These are phyloP conservation scores for Graphiopsis chlorocephala DNA, from an alignment of 2,329 filamentous ascomycete genomes.

Conservation along the genomic window DNA sequence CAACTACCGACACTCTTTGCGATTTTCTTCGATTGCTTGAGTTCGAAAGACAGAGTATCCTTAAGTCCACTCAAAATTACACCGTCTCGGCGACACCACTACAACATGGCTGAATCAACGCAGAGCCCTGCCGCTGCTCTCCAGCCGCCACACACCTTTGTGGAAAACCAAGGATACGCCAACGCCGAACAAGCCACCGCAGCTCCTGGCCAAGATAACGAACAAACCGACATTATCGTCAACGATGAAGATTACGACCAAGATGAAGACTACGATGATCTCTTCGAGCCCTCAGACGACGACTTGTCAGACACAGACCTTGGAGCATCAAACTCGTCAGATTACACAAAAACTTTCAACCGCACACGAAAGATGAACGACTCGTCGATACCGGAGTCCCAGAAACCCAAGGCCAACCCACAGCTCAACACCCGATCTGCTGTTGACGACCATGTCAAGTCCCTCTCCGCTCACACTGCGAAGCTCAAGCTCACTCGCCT, in stretches of 20 bases:
- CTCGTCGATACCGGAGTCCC: constrained; percentile 45
- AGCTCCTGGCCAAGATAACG: not conserved
- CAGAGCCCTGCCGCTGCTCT: constrained; percentile 20
- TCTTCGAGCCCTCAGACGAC: constrained; percentile 51
- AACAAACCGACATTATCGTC: constrained; percentile 14
- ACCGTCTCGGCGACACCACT: not conserved
- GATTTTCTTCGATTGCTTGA: not conserved
- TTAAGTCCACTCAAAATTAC: not conserved
- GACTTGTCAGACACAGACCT: constrained; percentile 62
- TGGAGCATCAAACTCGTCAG: constrained; percentile 56
- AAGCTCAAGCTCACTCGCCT: constrained; percentile 76
- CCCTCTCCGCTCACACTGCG: constrained; percentile 77
- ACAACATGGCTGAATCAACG: constrained; percentile 7
- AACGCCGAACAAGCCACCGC: not conserved
- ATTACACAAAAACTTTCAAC: constrained; percentile 86
- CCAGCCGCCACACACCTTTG: constrained; percentile 30
- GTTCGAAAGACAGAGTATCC: not conserved
- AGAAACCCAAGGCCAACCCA: constrained; percentile 69
- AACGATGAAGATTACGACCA: constrained; percentile 24
- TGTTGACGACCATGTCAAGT: constrained; percentile 83
- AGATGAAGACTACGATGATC: constrained; percentile 60
- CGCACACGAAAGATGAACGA: constrained; percentile 70
- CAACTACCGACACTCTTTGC: not conserved
- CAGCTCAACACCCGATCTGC: constrained; percentile 76
- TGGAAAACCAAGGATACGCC: constrained; percentile 33